Evolutionary conservation across 768 basidiomycete species (phyloP).

Genomic region (Lentinula guzmanii): DNA sequence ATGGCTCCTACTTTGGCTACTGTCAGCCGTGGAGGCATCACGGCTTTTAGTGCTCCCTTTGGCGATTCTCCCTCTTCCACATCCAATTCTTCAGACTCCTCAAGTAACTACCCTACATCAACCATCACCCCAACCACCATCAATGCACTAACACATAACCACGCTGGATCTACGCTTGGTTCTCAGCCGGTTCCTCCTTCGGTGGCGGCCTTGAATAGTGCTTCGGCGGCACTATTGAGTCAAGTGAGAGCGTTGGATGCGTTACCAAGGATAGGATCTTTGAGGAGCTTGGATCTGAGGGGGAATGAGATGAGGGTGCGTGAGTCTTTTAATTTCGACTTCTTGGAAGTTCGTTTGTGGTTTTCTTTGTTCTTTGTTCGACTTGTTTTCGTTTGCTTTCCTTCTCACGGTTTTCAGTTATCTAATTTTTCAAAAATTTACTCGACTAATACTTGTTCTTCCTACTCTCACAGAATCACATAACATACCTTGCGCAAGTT

Average conservation of each 20-base stretch:
- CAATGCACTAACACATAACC: not conserved
- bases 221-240: slow-evolving; percentile 74
- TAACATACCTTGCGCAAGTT: slow-evolving; percentile 90
- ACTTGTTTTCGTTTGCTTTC: not conserved
- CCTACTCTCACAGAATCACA: slow-evolving; percentile 50
- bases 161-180: not conserved
- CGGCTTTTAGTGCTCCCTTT: not conserved
- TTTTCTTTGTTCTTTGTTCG: not conserved
- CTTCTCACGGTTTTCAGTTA: not conserved
- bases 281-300: slow-evolving; percentile 86
- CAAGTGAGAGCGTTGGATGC: slow-evolving; percentile 89
- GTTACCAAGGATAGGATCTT: slow-evolving; percentile 75
- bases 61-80: not conserved
- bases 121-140: not conserved
- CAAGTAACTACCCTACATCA: not conserved
- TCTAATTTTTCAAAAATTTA: not conserved
- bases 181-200: not conserved
- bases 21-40: not conserved
- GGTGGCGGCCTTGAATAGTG: slow-evolving; percentile 15
- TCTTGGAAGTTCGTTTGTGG: not conserved
- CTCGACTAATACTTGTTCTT: not conserved
- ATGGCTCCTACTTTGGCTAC: not conserved
- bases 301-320: slow-evolving; percentile 85
- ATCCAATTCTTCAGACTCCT: not conserved
- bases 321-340: not conserved